Evolutionary conservation across 345 rosid species (phyloP), one percentile per base, ranked within the genome.

Genomic region (Boechera divaricarpa): DNA sequence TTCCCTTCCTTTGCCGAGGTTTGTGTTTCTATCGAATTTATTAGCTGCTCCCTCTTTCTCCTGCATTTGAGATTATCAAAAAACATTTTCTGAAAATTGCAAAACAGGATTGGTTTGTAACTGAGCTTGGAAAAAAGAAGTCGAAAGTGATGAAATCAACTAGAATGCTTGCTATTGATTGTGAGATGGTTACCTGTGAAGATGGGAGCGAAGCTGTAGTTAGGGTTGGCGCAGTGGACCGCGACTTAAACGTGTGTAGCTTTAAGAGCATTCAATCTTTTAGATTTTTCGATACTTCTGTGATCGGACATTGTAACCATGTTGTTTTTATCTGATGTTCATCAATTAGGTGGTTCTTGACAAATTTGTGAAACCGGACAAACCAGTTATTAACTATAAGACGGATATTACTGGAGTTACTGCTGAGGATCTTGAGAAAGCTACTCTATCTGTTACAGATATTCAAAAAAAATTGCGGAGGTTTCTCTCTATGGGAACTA

Each of bases 161-260:
- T 35, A 28, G 48, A 16, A 83, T 95, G 83, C n/a, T 85, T 64
- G 93, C 99, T 72, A 84, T 95, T 77, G 99, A 92, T 76, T 95
- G 99, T 85, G 99, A 92, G 90, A 95, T 95, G 99, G 99, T 95
- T 82, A 90, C 85, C 5, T 92, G 96, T 83, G 85, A 88, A 61
- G 98, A 92, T 87, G 97, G 99, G 33, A 89, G 86, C 31, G 97
- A 95, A 69, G 98, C 91, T 73, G 80, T 93, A 42, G 99, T 92
- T 77, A 86, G 80, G 73, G 90, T 89, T 26, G 92, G 86, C 52
- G 91, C 85, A 2, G 97, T 95, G 21, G 89, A 89, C 86, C 90
- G 83, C 48, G 76, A 86, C 70, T 80, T 95, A 72, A 80, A 89
- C 90, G 98, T 90, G 26, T 52, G 32, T 15, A 6, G 16, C 86